Evolutionary conservation across 2,329 filamentous ascomycete species (phyloP).

Genomic region (Stachybotrys chartarum): DNA sequence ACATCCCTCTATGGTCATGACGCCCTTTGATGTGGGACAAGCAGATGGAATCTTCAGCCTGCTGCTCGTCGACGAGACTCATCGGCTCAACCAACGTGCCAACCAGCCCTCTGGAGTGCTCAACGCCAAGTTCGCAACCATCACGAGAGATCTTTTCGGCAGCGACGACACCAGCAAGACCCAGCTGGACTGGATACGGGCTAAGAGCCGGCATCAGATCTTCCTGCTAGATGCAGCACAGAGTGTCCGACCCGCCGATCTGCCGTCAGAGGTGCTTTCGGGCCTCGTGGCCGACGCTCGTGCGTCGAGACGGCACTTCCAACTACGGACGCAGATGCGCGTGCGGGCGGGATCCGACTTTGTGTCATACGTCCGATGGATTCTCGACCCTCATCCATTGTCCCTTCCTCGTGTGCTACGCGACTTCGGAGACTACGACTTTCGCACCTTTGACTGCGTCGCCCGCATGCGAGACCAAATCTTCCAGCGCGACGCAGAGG

Average conservation of each 20-base stretch:
- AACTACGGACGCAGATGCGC: neutral
- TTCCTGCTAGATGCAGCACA: conserved; percentile 4
- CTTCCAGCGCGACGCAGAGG: conserved; percentile 2
- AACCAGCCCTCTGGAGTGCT: conserved; percentile 4
- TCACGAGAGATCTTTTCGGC: conserved; percentile 4
- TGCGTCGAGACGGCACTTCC: neutral
- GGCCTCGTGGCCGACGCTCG: conserved; percentile 4
- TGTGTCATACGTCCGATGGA: conserved; percentile 4
- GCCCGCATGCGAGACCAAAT: conserved; percentile 2
- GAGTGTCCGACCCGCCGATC: conserved; percentile 5
- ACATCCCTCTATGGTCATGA: conserved; percentile 4
- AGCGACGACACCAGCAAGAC: conserved; percentile 2
- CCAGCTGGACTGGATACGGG: conserved; percentile 5
- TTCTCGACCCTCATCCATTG: conserved; percentile 3
- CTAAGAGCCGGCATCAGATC: conserved; percentile 4
- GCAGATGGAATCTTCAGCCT: conserved; percentile 1
- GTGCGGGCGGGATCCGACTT: conserved; percentile 4
- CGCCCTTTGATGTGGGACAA: conserved; percentile 5
- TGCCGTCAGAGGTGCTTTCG: conserved; percentile 2
- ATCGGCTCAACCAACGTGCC: conserved; percentile 5
- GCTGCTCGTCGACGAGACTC: conserved; percentile 2
- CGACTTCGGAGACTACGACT: conserved; percentile 5
- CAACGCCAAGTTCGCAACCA: conserved; percentile 4
- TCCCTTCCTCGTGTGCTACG: conserved; percentile 2
- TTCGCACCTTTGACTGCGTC: conserved; percentile 3